Evolutionary conservation across 164 flowering plant species (phyloP).

Genomic region (Magnolia officinalis): DNA sequence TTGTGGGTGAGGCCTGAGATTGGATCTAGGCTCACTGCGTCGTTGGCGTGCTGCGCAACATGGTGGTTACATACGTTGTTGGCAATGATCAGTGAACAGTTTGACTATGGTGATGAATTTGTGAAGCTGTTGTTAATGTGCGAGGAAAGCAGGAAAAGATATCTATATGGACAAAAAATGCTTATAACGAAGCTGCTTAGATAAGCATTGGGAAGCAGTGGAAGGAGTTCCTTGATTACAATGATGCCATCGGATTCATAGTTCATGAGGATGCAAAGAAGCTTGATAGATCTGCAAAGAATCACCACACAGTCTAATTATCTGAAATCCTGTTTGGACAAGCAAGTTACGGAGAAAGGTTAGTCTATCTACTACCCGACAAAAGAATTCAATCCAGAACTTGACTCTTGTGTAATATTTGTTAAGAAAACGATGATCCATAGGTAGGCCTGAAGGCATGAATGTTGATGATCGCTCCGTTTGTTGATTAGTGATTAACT

Average conservation of each 20-base stretch:
- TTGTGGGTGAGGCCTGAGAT: too few species aligned
- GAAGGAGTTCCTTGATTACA: conserved; percentile 77
- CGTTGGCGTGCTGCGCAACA: too few species aligned
- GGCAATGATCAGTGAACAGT: conserved; percentile 98
- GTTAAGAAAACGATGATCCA: background rate
- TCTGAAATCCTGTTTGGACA: background rate
- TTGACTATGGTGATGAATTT: conserved; percentile 95
- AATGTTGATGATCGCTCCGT: background rate
- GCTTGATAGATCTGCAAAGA: conserved; percentile 58
- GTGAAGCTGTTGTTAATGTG: conserved; percentile 91
- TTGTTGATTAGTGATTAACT: background rate
- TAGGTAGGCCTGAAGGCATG: background rate
- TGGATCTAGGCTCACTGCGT: too few species aligned
- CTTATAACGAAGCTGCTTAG: conserved; percentile 86
- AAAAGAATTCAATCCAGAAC: background rate
- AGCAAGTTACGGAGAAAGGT: background rate
- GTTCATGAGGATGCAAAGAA: conserved; percentile 69
- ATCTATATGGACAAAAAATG: conserved; percentile 86
- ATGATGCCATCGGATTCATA: conserved; percentile 57
- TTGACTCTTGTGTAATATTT: background rate
- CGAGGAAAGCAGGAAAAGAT: conserved; percentile 72
- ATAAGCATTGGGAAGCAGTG: conserved; percentile 83
- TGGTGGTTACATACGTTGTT: too few species aligned
- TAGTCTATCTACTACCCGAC: background rate
- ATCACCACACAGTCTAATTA: conserved; percentile 29